Evolutionary conservation across 352 stramenopile species (phyloP).

Genomic region (Globisporangium canariense): DNA sequence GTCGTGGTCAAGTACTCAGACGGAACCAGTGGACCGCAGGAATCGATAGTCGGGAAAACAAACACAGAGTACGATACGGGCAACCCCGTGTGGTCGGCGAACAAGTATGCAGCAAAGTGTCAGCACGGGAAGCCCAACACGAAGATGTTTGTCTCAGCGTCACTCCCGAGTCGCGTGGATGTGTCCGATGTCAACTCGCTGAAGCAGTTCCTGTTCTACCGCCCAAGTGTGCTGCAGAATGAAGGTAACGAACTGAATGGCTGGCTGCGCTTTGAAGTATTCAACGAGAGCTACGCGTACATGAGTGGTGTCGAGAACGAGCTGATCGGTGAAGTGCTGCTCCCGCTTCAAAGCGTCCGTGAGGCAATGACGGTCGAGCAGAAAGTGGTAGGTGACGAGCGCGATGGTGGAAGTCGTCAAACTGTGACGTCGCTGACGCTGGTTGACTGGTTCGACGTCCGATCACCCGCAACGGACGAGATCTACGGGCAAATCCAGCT

Average conservation of each 20-base stretch:
- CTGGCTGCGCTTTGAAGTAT: conserved; percentile 75
- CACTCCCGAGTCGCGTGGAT: conserved; percentile 55
- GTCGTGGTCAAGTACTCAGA: conserved; percentile 73
- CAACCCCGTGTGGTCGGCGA: conserved; percentile 70
- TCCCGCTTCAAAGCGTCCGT: conserved; percentile 66
- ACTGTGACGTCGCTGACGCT: conserved; percentile 62
- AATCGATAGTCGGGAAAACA: conserved; percentile 70
- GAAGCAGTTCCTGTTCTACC: conserved; percentile 81
- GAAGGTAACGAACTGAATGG: conserved; percentile 37
- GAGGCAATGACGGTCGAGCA: conserved; percentile 64
- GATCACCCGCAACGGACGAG: conserved; percentile 51
- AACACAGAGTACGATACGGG: conserved; percentile 83
- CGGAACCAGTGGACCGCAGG: conserved; percentile 39
- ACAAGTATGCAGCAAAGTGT: conserved; percentile 57
- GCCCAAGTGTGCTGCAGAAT: conserved; percentile 28
- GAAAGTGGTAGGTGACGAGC: conserved; percentile 36
- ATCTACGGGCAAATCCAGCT: conserved; percentile 72
- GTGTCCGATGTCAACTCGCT: conserved; percentile 62
- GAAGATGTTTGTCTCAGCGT: conserved; percentile 54
- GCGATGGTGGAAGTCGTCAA: conserved; percentile 28
- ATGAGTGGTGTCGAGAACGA: conserved; percentile 75
- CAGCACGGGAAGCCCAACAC: conserved; percentile 62
- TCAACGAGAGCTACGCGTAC: conserved; percentile 72
- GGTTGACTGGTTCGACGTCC: conserved; percentile 80
- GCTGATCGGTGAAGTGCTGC: conserved; percentile 66